Evolutionary conservation across 2,329 filamentous ascomycete species (phyloP).

Genomic region (Cercospora nicotianae): DNA sequence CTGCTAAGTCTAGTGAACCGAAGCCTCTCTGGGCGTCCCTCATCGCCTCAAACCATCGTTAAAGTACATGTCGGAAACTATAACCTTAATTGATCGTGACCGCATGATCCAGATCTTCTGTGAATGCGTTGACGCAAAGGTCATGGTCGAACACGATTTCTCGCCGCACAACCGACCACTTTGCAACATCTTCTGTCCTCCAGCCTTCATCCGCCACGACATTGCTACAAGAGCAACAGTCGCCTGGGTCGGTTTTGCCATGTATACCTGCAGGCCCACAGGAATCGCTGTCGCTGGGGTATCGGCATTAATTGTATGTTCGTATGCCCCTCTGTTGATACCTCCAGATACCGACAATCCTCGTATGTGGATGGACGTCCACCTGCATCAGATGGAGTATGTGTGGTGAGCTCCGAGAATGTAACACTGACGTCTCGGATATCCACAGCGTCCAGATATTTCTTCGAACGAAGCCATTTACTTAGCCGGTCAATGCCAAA

Average conservation of each 20-base stretch:
- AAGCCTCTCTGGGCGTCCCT: no score
- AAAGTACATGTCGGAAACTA: no score
- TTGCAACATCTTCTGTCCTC: background rate
- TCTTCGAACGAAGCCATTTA: background rate
- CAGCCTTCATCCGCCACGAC: background rate
- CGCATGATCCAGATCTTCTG: background rate
- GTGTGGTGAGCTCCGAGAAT: background rate
- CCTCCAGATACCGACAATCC: background rate
- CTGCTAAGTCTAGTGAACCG: no score
- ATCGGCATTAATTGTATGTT: no score
- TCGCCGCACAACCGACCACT: background rate
- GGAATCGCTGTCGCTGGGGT: no score
- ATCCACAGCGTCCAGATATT: background rate
- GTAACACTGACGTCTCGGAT: background rate
- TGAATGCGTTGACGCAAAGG: background rate
- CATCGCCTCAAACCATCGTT: no score
- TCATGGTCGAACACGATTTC: background rate
- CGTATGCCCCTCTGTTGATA: background rate
- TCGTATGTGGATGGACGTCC: no score
- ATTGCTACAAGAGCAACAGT: background rate
- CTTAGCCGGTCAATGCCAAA: slow-evolving; percentile 12
- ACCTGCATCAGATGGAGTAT: background rate
- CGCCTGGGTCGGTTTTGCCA: background rate
- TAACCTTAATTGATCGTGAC: no score
- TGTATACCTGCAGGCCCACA: background rate